Evolutionary conservation across 305 asterid genomes (phyloP).

Genomic region (Plantago lanceolata): DNA sequence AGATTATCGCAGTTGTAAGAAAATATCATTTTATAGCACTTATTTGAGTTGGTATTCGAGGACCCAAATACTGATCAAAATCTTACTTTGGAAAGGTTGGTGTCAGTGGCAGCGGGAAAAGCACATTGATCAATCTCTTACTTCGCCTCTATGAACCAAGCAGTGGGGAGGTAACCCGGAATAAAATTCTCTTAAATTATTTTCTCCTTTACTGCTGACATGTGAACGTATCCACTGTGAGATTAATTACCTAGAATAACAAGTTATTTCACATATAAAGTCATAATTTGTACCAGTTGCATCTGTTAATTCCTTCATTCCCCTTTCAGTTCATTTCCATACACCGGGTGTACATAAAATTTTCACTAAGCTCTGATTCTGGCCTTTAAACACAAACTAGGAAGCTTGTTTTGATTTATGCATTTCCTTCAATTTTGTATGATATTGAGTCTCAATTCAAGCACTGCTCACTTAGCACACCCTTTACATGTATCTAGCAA

Average conservation of each 20-base stretch:
- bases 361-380: no score
- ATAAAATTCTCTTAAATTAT: background rate
- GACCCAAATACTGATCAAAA: slow-evolving; percentile 19
- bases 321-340: background rate
- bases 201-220: background rate
- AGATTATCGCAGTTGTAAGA: slow-evolving; percentile 44
- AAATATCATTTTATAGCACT: background rate
- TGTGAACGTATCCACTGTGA: background rate
- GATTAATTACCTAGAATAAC: background rate
- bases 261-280: background rate
- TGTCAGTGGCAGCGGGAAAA: slow-evolving; percentile 47
- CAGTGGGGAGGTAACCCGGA: slow-evolving; percentile 40
- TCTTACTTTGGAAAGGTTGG: slow-evolving; percentile 36
- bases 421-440: no score
- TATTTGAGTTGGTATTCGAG: slow-evolving; percentile 9
- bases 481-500: no score
- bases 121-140: slow-evolving; percentile 41
- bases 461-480: no score
- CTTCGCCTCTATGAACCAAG: slow-evolving; percentile 44
- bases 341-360: background rate
- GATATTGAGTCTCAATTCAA: no score
- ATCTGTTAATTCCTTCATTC: background rate
- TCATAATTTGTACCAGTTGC: background rate
- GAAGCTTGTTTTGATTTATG: no score
- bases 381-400: no score